A percentile compares a stretch with the other conserved stretches of the same genome.
Conservation (phyloP, 768 basidiomycete genomes). For the Tubosaeta sp. region DNA sequence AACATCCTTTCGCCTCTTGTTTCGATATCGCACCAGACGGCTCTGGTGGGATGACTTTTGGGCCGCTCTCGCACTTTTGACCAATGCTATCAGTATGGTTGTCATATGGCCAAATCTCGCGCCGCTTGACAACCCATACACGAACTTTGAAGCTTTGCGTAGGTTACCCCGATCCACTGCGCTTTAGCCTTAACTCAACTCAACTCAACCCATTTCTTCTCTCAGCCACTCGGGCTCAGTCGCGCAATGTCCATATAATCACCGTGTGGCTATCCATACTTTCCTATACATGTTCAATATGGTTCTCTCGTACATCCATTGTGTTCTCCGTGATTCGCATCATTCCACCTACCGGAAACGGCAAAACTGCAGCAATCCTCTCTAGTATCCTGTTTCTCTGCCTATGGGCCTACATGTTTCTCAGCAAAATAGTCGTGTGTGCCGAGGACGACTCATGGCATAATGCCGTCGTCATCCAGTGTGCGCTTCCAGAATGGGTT, state of each 20-base stretch:
- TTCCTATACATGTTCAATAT: slow-evolving; percentile 22
- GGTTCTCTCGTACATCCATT: slow-evolving; percentile 28
- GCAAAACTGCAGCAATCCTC: not conserved
- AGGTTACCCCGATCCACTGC: slow-evolving; percentile 1
- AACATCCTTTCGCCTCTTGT: slow-evolving; percentile 27
- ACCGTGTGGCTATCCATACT: slow-evolving; percentile 21
- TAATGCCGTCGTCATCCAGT: slow-evolving; percentile 32
- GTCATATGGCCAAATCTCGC: slow-evolving; percentile 13
- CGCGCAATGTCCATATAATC: slow-evolving; percentile 14
- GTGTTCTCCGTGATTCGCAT: slow-evolving; percentile 22
- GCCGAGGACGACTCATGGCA: slow-evolving; percentile 40
- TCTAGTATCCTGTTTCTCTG: slow-evolving; percentile 7
- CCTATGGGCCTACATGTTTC: slow-evolving; percentile 20
- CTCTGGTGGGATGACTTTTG: slow-evolving; percentile 31
- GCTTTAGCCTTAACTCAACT: not conserved
- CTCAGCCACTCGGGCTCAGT: slow-evolving; percentile 17
- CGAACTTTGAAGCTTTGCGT: slow-evolving; percentile 9
- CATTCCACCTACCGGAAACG: slow-evolving; percentile 13
- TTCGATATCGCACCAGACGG: slow-evolving; percentile 17
- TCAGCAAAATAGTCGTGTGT: slow-evolving; percentile 36
- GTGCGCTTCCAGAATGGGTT: slow-evolving; percentile 42
- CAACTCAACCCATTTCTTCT: slow-evolving; percentile 15
- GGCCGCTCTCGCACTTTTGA: slow-evolving; percentile 16
- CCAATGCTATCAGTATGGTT: slow-evolving; percentile 9
- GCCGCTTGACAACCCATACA: slow-evolving; percentile 25